Evolutionary conservation across 495 filamentous ascomycete genomes (phyloP), one percentile per base, ranked within the genome.

Genomic region (Hypoxylon fragiforme): DNA sequence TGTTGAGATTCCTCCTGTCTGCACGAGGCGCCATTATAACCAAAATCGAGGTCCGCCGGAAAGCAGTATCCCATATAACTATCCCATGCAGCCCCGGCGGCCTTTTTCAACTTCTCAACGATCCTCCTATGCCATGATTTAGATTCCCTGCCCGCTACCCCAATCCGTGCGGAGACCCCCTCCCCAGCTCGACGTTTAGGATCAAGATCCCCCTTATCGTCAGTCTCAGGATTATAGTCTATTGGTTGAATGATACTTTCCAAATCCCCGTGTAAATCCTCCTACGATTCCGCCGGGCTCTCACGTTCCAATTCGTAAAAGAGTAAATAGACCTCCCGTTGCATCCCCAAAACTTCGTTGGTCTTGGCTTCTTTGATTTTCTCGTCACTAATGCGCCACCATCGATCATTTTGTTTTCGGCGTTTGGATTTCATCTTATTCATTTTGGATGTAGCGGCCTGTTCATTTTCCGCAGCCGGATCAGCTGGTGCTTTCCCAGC

Each of bases 381-480:
- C 28, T 97, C 94, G 65, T 99, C 94, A 31, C 92, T 97, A 39
- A 99, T 97, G 11, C 94, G 82, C 94, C 94, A 99, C 94, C 94
- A 99, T 14, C 89, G 81, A 60, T 88, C 81, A 46, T 74, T 81
- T n/a, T 75, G 82, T 61, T 85, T 85, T 52, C 76, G 80, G 26
- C 77, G 73, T 28, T 28, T 28, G 4, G 24, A 9, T 28, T 28
- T 28, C 4, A 9, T 9, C 9, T 9, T 9, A 9, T 9, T 28
- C 24, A 9, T 28, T 9, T 9, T 28, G 9, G 9, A 9, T 28
- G 4, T 22, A 18, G 45, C 26, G 4, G 54, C n/a, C 12, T 50
- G 41, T 6, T 44, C 60, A 16, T 39, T 52, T 13, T 32, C 43
- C 2, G 50, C 30, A 11, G 66, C 57, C 3, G 68, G 58, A 1